Percentiles rank a stretch among this genome's conserved stretches.
Conservation (phyloP, 805 yeast genomes). For the Danielozyma ontarioensis region DNA sequence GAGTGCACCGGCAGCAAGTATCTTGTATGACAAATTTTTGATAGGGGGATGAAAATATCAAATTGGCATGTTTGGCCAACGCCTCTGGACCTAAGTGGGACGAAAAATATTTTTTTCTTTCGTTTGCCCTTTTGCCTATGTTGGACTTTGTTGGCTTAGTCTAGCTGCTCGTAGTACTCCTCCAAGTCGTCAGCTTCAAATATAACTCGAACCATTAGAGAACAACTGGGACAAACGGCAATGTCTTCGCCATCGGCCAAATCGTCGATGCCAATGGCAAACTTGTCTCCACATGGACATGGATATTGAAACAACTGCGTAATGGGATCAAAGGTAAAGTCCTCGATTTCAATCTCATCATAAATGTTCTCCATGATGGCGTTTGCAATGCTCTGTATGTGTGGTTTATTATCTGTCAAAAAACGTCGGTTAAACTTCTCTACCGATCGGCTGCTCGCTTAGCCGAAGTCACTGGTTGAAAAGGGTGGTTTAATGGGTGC, state of each 20-base stretch:
- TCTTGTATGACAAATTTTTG: no score
- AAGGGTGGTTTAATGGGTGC: no score
- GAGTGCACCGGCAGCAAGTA: no score
- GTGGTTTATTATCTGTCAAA: neutral
- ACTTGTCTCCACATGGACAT: conserved; percentile 96
- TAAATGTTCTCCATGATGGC: conserved; percentile 56
- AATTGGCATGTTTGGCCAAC: no score
- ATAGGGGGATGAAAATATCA: no score
- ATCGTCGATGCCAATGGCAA: conserved; percentile 82
- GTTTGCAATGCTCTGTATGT: neutral
- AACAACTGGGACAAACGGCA: conserved; percentile 96
- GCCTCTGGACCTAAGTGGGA: no score
- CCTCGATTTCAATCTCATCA: conserved; percentile 96
- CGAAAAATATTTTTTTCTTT: no score
- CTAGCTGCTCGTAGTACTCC: conserved; percentile 24
- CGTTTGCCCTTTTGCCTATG: no score
- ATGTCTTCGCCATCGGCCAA: conserved; percentile 85
- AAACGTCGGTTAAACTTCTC: no score
- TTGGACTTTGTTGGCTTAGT: neutral
- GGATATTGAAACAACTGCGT: conserved; percentile 86
- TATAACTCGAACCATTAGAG: conserved; percentile 86
- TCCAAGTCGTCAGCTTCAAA: conserved; percentile 63
- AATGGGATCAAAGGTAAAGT: conserved; percentile 84
- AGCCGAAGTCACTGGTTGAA: no score
- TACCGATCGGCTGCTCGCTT: no score